A percentile compares a stretch with the other conserved stretches of the same genome.
Evolutionary conservation across 257 asterid species (phyloP).

Genomic region (Jasminum sambac): DNA sequence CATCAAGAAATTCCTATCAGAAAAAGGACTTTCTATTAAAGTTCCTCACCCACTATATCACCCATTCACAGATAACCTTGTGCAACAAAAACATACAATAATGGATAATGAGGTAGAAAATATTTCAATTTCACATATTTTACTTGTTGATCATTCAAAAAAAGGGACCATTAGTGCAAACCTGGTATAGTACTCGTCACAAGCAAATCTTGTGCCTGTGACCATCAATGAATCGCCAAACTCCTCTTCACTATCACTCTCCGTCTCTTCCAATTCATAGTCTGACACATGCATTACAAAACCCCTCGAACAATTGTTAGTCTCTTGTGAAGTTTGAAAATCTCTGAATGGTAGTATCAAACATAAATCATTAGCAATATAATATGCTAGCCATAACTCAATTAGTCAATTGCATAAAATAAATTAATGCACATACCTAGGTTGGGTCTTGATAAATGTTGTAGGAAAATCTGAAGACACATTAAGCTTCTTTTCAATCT

Average conservation of each 20-base stretch:
- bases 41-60: not conserved
- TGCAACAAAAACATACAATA: not conserved
- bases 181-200: conserved; percentile 63
- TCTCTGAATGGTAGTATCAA: conserved; percentile 35
- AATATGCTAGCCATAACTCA: not conserved
- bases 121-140: not conserved
- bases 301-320: conserved; percentile 31
- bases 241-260: conserved; percentile 44
- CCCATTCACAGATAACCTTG: not conserved
- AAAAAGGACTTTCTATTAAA: not conserved
- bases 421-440: conserved; percentile 40
- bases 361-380: conserved; percentile 14
- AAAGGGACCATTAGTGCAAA: conserved; percentile 27
- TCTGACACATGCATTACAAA: conserved; percentile 62
- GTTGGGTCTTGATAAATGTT: conserved; percentile 45
- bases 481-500: conserved; percentile 47
- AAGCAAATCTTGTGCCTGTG: conserved; percentile 53
- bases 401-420: not conserved
- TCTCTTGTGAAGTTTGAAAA: conserved; percentile 38
- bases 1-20: not conserved
- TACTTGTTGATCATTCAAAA: conserved; percentile 9
- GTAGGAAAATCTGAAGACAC: conserved; percentile 32
- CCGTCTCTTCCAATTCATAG: conserved; percentile 35
- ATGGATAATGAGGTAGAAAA: conserved; percentile 2
- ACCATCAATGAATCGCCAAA: conserved; percentile 27